Evolutionary conservation across 495 filamentous ascomycete species (phyloP), one percentile per base, ranked within the genome.

Genomic region (Podospora australis): DNA sequence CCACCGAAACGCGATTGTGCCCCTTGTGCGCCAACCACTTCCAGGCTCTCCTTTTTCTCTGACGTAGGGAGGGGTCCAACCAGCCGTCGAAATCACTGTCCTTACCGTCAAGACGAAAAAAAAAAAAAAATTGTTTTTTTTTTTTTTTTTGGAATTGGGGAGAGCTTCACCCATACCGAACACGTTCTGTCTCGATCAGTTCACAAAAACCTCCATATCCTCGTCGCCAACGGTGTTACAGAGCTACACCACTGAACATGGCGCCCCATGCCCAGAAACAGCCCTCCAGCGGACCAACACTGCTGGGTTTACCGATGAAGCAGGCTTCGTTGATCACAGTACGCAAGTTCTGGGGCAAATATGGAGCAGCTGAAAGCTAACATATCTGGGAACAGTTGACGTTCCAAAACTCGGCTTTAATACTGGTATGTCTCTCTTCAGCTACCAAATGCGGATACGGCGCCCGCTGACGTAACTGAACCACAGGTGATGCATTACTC

Each of bases 401-500:
- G 13, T 72, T 90, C 43, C 87, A 90, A 70, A 88, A 88, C 58
- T 89, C 86, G 4, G 81, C 78, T 4, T 70, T 90, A 35, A 90
- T 90, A 41, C 74, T 91, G 35, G 81, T 83, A 72, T 55, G 78
- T 60, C 28, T 1, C 30, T 14, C 26, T 35, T 25, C 28, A 34
- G 39, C n/a, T n/a, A n/a, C n/a, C n/a, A n/a, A n/a, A n/a, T n/a
- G n/a, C n/a, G n/a, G n/a, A n/a, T n/a, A n/a, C n/a, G 17, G 21
- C 26, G 26, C 22, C 14, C 20, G 41, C 57, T 63, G 42, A 60
- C 57, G 34, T 6, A 34, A 25, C 4, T 16, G 5, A 16, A 13
- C 23, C 10, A 13, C 61, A 88, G 86, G 75, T 96, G 30, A 82
- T 90, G 71, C 91, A 95, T 70, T 96, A 96, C 62, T 95, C 90